Evolutionary conservation across 352 stramenopile species (phyloP), one percentile per base, ranked within the genome.

Genomic region (Porosira glacialis): DNA sequence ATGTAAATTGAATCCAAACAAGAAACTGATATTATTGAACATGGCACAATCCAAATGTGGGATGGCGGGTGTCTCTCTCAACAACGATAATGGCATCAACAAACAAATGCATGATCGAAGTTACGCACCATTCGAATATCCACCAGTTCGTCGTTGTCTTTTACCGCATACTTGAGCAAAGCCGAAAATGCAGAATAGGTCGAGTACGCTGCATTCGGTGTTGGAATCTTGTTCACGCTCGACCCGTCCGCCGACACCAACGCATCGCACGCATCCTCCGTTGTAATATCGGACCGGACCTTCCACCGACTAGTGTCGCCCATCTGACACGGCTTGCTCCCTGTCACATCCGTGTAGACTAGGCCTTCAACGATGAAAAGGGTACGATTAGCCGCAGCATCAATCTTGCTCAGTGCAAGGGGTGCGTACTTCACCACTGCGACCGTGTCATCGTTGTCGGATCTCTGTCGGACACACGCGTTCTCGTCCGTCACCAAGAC

Each of bases 401-500:
- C 68, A 8, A 78, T 56, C 35, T 21, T 44, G 17, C 0, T 17
- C 22, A 78, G 6, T 7, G 35, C 24, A 26, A 13, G 15, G 2
- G 33, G 6, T 1, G 19, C 28, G n/a, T 56, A 28, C 6, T 27
- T 66, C 2, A 66, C 38, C 5, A 70, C 52, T 5, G 62, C 50
- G 6, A 61, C 33, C 2, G 63, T 68, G 58, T 78, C 68, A 35
- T 66, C 47, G 27, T 33, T 35, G 11, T 48, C 44, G 0, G 4
- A 11, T 1, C 24, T 27, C 28, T 69, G 45, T 4, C 68, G 26
- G 8, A 67, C 64, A 44, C 70, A 80, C 4, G 65, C 70, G 55
- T 72, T 76, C 2, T 36, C 43, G 10, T 62, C 52, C 0, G 52
- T 59, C 38, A 13, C 47, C 4, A 80, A 39, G 19, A 48, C 33